Evolutionary conservation across 2,329 filamentous ascomycete genomes (phyloP).

Genomic region (Geosmithia flava): DNA sequence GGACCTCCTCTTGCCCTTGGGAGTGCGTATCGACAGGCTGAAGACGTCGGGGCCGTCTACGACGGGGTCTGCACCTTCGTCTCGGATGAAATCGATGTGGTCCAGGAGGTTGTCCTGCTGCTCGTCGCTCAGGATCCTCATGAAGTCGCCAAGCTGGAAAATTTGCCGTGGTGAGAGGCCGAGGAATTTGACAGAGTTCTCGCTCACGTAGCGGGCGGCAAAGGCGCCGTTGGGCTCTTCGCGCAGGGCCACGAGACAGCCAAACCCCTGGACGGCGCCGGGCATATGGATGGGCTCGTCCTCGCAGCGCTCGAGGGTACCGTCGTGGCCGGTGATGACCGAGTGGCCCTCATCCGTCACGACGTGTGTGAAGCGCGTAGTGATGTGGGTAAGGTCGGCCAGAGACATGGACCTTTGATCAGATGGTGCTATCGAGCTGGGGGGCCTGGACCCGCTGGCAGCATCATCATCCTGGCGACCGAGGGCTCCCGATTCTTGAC

Average conservation of each 20-base stretch:
- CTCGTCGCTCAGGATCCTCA: constrained; percentile 74
- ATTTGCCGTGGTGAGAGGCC: constrained; percentile 68
- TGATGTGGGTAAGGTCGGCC: constrained; percentile 39
- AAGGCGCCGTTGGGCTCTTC: constrained; percentile 59
- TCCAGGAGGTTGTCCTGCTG: constrained; percentile 75
- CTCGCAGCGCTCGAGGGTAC: constrained; percentile 66
- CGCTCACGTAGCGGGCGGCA: constrained; percentile 61
- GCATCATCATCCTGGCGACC: neutral
- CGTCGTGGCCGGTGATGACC: constrained; percentile 69
- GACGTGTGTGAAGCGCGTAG: constrained; percentile 67
- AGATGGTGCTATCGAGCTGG: constrained; percentile 6
- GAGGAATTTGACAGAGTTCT: constrained; percentile 65
- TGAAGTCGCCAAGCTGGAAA: constrained; percentile 63
- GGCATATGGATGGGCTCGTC: constrained; percentile 87
- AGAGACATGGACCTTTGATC: constrained; percentile 7
- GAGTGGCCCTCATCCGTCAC: constrained; percentile 68
- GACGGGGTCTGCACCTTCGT: constrained; percentile 65
- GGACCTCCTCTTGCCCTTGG: constrained; percentile 34
- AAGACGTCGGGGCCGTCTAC: constrained; percentile 79
- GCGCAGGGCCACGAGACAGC: constrained; percentile 60
- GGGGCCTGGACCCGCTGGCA: constrained; percentile 5
- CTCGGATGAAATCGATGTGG: constrained; percentile 77
- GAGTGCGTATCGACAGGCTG: constrained; percentile 56
- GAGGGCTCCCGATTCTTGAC: constrained; percentile 13
- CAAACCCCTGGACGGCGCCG: constrained; percentile 71